Percentiles rank a stretch among this genome's conserved stretches.
phyloP scores from a whole-genome alignment of 768 basidiomycete genomes.

The Tulasnella calospora region DNA sequence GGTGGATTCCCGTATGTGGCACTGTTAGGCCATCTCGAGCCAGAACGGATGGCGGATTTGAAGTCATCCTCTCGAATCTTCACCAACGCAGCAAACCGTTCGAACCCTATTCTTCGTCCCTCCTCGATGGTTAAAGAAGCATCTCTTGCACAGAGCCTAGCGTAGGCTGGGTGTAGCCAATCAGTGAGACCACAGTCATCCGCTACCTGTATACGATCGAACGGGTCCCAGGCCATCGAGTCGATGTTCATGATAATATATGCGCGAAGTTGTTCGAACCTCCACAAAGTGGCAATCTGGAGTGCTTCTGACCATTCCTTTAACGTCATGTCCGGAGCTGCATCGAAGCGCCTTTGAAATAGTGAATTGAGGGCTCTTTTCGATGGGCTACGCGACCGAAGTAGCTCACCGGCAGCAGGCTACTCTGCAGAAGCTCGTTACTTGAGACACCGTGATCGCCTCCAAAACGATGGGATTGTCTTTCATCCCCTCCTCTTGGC shows the following conservation, averaged over 20 bases:
- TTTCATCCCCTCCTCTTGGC: not conserved
- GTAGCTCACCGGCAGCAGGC: not conserved
- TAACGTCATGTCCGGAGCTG: not conserved
- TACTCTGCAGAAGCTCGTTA: not conserved
- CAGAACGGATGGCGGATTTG: too few relatives aligned
- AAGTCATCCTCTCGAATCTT: not conserved
- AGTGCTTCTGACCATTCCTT: constrained; percentile 1
- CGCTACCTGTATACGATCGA: not conserved
- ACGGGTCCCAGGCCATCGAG: not conserved
- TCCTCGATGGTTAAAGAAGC: constrained; percentile 1
- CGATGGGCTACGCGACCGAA: too few relatives aligned
- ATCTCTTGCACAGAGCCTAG: not conserved
- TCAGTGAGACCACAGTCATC: not conserved
- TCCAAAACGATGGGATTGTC: not conserved
- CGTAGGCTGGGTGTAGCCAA: constrained; percentile 5
- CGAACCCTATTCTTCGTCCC: not conserved
- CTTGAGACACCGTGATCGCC: not conserved
- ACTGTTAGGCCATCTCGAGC: too few relatives aligned
- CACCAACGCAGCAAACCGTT: not conserved
- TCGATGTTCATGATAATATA: not conserved
- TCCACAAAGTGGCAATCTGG: constrained; percentile 21
- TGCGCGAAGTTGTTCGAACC: not conserved
- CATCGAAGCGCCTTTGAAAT: not conserved
- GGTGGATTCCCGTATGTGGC: too few relatives aligned
- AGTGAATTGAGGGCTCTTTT: not conserved